Base-by-base conservation (phyloP, 805 yeast genomes). In the Kluyveromyces starmeri region DNA sequence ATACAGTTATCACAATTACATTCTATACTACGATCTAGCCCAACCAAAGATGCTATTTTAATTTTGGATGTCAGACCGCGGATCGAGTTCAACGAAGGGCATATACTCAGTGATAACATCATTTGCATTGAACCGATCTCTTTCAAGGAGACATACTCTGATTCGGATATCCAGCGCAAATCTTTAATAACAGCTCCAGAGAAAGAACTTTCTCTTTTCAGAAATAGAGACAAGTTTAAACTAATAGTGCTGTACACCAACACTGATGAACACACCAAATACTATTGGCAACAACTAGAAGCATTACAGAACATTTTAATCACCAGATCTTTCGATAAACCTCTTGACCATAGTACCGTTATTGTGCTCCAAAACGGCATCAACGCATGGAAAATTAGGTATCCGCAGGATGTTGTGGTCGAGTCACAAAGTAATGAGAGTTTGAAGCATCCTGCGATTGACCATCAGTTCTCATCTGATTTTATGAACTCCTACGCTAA, bases 121-220 rank as follows among this genome's bases (percentile, higher is more conserved):
- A 67, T 83, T 8, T 83, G 88, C 50, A 68, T 88, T 13, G 95
- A 84, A 35, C 96, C 96, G 0, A 65, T 70, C 13, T 65, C 74
- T 1, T 61, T 78, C 13, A 58, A 74, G 34, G 53, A 58, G 1
- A 59, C 62, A 7, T 71, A 73, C 48, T 64, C 71, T 0, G 83
- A 82, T 46, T 58, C 53, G n/a, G 89, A 80, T 36, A 58, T 88
- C n/a, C 83, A 80, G 45, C 68, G 65, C 27, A 59, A 71, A 30
- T 68, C 89, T 8, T 59, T 76, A 38, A 53, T 73, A 11, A 66
- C 71, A 2, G 64, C 82, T 11, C 73, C 86, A 2, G 65, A 64
- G 10, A 52, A 53, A 3, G 92, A 84, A 47, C 68, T 68, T 33
- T 51, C 47, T 1, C 43, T 69, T 32, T 86, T 86, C 46, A 53